Evolutionary conservation across 768 basidiomycete species (phyloP), one percentile per base, ranked within the genome.

Genomic region (Mycena indigotica): DNA sequence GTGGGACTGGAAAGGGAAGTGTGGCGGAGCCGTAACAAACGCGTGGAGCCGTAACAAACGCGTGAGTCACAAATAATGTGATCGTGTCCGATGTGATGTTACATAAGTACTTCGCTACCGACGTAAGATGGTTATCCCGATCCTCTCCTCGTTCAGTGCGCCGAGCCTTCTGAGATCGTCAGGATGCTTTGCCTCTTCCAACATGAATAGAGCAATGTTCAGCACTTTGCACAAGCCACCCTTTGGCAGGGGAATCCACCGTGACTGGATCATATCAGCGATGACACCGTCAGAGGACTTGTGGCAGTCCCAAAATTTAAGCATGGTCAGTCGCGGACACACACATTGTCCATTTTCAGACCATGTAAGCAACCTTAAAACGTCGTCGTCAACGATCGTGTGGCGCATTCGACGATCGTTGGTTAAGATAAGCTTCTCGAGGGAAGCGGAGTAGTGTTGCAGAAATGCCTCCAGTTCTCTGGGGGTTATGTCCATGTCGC

Each of bases 231-330:
- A 32, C 5, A 56, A 62, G 21, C 57, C 57, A n/a, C 57, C 57
- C 4, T 45, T 57, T 38, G 50, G 45, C 28, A 30, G 52, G 13
- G 57, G 53, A 17, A 39, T 56, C 67, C 68, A 70, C 15, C 67
- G 56, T 19, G 69, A 71, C 52, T 67, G 58, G 12, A 73, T 52
- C 72, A 73, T 73, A 54, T 69, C 66, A 1, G 69, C 66, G 5
- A 73, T 57, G 1, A 66, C 57, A 1, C 70, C 72, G 50, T 70
- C 72, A 5, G 65, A 55, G 1, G 67, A 62, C 0, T 55, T 50
- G 1, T 70, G 61, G 29, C 67, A 70, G 24, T 69, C 66, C 67
- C 63, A 69, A 12, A 71, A 53, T 39, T 61, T 64, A 21, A 73
- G 53, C 32, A 57, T 52, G 25, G 54, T 57, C 5, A 73, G 63